These are phyloP conservation scores for Chiua virens DNA, from an alignment of 768 basidiomycete genomes.

Conservation along the genomic window DNA sequence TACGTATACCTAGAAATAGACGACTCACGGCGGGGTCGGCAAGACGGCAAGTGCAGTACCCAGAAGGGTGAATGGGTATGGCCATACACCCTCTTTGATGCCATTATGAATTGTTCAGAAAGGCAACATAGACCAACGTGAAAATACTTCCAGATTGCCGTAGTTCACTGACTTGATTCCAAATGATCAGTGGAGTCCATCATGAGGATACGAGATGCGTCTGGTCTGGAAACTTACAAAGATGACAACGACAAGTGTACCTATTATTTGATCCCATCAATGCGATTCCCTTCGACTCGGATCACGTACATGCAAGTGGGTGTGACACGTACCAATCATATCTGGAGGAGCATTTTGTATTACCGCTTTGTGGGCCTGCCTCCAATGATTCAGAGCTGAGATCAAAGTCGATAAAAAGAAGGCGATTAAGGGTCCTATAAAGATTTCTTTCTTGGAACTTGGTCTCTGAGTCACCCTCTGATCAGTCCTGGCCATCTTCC, in stretches of 20 bases:
- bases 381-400: no score
- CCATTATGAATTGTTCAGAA: not conserved
- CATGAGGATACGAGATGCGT: not conserved
- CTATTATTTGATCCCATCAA: not conserved
- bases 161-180: slow-evolving; percentile 15
- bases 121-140: not conserved
- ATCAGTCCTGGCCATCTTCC: no score
- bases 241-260: slow-evolving; percentile 13
- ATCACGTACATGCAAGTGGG: no score
- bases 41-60: slow-evolving; percentile 47
- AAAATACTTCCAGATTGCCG: slow-evolving; percentile 10
- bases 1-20: slow-evolving; percentile 38
- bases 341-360: no score
- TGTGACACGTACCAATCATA: no score
- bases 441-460: no score
- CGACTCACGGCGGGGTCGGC: slow-evolving; percentile 49
- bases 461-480: no score
- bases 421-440: no score
- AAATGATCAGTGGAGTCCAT: not conserved
- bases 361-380: no score
- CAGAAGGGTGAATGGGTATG: slow-evolving; percentile 50
- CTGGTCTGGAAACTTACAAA: slow-evolving; percentile 11
- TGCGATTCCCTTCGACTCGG: no score
- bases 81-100: no score
- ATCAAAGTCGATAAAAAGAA: no score